These are phyloP conservation scores for Fusarium zealandicum DNA, from an alignment of 2,329 filamentous ascomycete genomes.

Conservation along the genomic window DNA sequence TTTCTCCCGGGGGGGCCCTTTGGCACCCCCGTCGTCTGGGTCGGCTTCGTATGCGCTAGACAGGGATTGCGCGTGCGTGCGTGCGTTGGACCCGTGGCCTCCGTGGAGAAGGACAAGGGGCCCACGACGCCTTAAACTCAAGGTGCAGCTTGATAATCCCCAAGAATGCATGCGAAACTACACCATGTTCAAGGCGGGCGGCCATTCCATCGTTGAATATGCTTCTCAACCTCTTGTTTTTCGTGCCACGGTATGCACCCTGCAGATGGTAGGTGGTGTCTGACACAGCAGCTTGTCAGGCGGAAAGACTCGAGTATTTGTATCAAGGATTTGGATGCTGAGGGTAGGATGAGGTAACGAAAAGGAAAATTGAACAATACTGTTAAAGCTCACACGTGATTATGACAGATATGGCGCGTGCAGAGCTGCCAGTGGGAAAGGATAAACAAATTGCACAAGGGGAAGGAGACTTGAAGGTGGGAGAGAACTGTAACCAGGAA, in stretches of 20 bases:
- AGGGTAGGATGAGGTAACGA: too few relatives aligned
- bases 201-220: conserved; percentile 5
- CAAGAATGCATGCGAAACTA: neutral
- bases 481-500: conserved; percentile 6
- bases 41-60: conserved; percentile 15
- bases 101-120: conserved; percentile 21
- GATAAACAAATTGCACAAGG: too few relatives aligned
- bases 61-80: conserved; percentile 1
- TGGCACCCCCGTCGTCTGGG: conserved; percentile 27
- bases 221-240: neutral
- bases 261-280: neutral
- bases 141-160: neutral
- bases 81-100: conserved; percentile 18
- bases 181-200: conserved; percentile 2
- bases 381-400: conserved; percentile 2
- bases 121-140: conserved; percentile 14
- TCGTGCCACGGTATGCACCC: neutral
- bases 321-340: too few relatives aligned
- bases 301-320: neutral
- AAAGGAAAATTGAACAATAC: neutral
- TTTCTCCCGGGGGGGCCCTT: conserved; percentile 18
- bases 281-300: neutral
- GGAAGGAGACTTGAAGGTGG: too few relatives aligned
- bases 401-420: conserved; percentile 6
- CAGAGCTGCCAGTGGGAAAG: too few relatives aligned